A percentile compares a stretch with the other conserved stretches of the same genome.
Conservation (phyloP, 2,329 filamentous ascomycete species). For the Xenoacremonium recifei region DNA sequence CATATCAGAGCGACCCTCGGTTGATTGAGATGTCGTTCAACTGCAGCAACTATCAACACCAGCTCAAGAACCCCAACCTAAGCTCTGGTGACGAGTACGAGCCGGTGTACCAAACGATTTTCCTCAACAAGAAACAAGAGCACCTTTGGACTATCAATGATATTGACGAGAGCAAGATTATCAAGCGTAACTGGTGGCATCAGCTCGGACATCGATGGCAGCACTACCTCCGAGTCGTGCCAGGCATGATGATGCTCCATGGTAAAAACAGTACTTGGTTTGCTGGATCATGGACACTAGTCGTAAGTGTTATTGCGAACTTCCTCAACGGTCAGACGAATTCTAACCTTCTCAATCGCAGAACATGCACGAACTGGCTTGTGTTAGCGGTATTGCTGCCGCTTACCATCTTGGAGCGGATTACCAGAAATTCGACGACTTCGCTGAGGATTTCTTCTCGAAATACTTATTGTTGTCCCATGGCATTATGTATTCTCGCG, state of each 20-base stretch:
- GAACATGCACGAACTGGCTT: conserved; percentile 70
- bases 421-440: conserved; percentile 61
- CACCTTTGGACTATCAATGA: conserved; percentile 59
- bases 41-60: conserved; percentile 72
- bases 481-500: conserved; percentile 36
- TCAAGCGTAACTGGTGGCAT: conserved; percentile 66
- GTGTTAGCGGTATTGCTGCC: conserved; percentile 68
- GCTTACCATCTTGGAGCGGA: conserved; percentile 66
- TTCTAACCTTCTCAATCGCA: neutral
- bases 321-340: neutral
- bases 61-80: conserved; percentile 51
- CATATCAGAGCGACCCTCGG: conserved; percentile 52
- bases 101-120: conserved; percentile 71
- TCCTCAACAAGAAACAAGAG: conserved; percentile 56
- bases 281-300: conserved; percentile 67
- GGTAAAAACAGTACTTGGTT: conserved; percentile 62
- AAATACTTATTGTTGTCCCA: conserved; percentile 47
- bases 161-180: conserved; percentile 59
- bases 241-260: conserved; percentile 71
- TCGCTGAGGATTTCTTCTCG: conserved; percentile 45
- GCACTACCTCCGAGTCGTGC: conserved; percentile 64
- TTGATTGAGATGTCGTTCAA: conserved; percentile 72
- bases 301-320: conserved; percentile 55
- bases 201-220: conserved; percentile 64
- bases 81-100: conserved; percentile 34